These are phyloP conservation scores for Pascua sp. DNA, from an alignment of 1,284 basidiomycete genomes.

Conservation along the genomic window DNA sequence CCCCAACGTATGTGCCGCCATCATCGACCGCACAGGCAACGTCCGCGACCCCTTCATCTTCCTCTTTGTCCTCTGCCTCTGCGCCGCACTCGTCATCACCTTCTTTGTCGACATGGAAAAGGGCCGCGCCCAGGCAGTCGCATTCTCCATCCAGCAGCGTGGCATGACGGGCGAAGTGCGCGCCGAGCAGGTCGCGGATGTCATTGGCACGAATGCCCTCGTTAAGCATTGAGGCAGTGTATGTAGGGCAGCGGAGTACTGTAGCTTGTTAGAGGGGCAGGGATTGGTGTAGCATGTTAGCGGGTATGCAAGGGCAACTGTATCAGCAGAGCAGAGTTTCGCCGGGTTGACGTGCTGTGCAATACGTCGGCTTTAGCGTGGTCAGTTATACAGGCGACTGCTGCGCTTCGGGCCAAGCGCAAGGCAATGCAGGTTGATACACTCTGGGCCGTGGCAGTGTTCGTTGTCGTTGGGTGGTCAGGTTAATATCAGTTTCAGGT, in stretches of 20 bases:
- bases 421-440: no score
- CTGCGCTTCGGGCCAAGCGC: no score
- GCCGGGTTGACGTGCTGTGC: no score
- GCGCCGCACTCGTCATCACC: conserved; percentile 63
- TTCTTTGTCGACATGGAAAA: conserved; percentile 66
- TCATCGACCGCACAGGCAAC: conserved; percentile 53
- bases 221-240: neutral
- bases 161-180: conserved; percentile 17
- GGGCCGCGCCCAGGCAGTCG: conserved; percentile 62
- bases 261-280: neutral
- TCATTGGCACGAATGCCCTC: neutral
- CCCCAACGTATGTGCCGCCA: conserved; percentile 74
- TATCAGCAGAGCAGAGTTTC: no score
- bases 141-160: conserved; percentile 28
- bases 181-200: conserved; percentile 10
- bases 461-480: no score
- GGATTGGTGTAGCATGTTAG: no score
- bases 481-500: no score
- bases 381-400: no score
- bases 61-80: conserved; percentile 61
- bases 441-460: no score
- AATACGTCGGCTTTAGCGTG: no score
- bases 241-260: neutral
- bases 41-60: conserved; percentile 73
- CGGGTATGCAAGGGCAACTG: no score